Percentiles rank a stretch among this genome's conserved stretches.
These are phyloP conservation scores for Aspergillus campestris DNA, from an alignment of 495 filamentous ascomycete species.

Conservation along the genomic window DNA sequence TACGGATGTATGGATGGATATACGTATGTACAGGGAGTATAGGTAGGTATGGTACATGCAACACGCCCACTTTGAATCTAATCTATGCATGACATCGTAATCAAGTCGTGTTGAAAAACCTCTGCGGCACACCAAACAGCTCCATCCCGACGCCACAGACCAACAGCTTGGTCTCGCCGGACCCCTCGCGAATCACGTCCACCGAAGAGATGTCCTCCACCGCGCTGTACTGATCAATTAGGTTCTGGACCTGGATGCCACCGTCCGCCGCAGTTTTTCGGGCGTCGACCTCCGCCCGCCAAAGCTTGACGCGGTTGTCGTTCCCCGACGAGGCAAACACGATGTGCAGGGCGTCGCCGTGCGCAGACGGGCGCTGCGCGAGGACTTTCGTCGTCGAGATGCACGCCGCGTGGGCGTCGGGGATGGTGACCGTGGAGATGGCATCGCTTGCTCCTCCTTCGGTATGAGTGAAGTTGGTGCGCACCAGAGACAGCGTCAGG, in stretches of 20 bases:
- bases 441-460: conserved; percentile 1
- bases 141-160: conserved; percentile 53
- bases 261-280: conserved; percentile 18
- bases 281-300: conserved; percentile 44
- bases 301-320: conserved; percentile 75
- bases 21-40: too few relatives aligned
- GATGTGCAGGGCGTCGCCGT: conserved; percentile 6
- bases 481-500: conserved; percentile 48
- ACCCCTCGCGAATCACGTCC: conserved; percentile 21
- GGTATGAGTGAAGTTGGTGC: conserved; percentile 5
- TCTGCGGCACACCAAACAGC: conserved; percentile 19
- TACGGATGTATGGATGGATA: too few relatives aligned
- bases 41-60: too few relatives aligned
- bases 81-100: conserved; percentile 10
- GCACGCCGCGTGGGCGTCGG: conserved; percentile 71
- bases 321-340: conserved; percentile 58
- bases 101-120: conserved; percentile 1
- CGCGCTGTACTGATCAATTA: conserved; percentile 45
- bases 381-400: conserved; percentile 58
- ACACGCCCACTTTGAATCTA: neutral
- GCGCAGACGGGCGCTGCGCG: conserved; percentile 1
- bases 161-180: conserved; percentile 23
- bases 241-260: conserved; percentile 33
- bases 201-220: conserved; percentile 57
- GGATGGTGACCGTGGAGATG: conserved; percentile 48